Evolutionary conservation across 306 rosid genomes (phyloP), one percentile per base, ranked within the genome.

Genomic region (Prunus dulcis): DNA sequence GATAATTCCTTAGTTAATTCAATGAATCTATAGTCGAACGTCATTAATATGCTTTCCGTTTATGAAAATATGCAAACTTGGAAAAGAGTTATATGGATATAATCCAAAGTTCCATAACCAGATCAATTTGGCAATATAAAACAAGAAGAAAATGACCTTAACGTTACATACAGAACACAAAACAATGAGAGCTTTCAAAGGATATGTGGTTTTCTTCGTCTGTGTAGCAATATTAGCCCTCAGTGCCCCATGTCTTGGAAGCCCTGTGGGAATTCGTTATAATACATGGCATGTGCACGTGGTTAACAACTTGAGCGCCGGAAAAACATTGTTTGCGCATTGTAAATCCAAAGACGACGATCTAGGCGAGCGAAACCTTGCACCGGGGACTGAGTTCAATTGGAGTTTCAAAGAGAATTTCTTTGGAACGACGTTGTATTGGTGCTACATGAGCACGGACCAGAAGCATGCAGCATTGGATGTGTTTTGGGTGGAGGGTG

Each of bases 321-420:
- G 14, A 1, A 3, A 28, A 2, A 18, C 30, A 0, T 19, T 80
- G 60, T 61, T 5, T 15, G 63, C 55, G 11, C 80, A 80, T 19
- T 80, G 80, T 51, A 57, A 6, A 11, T 80, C 80, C 12, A 76
- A 69, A 15, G 76, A 80, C 43, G 67, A 80, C 23, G 76, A 80
- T 80, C 47, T 80, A 15, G 83, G 84, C 12, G 22, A 23, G 19
- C 80, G 55, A 0, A 41, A 22, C 41, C 58, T 82, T 8, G 19
- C 20, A 0, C 64, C 55, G 0, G 64, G 75, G 3, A 51, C 25
- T 0, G 47, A 82, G 3, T 22, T 66, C 45, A 15, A 45, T 1
- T 82, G 85, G 85, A 41, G 38, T 32, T 82, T 82, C 34, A 32
- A 25, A 38, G 20, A 32, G 3, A 50, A 82, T 67, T 77, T 77